Evolutionary conservation across 768 basidiomycete species (phyloP).

Genomic region (Tylopilus vinaceipallidus): DNA sequence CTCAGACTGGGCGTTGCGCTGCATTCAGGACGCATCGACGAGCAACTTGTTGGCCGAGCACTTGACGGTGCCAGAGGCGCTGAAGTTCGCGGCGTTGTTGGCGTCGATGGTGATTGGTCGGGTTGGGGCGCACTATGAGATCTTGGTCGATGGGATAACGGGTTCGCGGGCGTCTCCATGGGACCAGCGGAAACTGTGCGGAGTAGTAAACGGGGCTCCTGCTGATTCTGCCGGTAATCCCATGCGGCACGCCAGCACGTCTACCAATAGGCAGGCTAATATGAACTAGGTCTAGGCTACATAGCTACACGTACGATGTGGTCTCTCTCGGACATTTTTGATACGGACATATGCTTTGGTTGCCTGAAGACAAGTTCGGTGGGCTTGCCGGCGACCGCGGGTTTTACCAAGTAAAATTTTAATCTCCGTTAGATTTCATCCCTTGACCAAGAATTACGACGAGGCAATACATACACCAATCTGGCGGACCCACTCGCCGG

Average conservation of each 20-base stretch:
- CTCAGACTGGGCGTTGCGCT: constrained; percentile 12
- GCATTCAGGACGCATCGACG: constrained; percentile 10
- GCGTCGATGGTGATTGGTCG: constrained; percentile 41
- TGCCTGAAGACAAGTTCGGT: no score
- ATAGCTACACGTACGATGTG: no score
- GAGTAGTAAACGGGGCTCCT: neutral
- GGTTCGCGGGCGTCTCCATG: constrained; percentile 41
- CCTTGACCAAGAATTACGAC: no score
- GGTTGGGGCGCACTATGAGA: constrained; percentile 26
- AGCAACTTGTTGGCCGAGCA: constrained; percentile 22
- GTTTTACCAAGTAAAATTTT: no score
- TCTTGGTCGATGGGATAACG: constrained; percentile 23
- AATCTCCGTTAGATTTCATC: no score
- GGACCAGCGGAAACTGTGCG: constrained; percentile 25
- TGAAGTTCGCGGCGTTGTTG: constrained; percentile 49
- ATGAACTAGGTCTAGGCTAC: no score
- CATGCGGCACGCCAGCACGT: constrained; percentile 1
- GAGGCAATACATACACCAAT: no score
- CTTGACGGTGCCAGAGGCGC: constrained; percentile 48
- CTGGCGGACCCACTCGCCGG: constrained; percentile 4
- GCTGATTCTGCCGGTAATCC: neutral
- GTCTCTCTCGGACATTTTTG: no score
- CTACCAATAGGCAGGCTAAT: no score
- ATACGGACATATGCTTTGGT: no score
- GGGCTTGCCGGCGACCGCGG: no score